phyloP scores from a whole-genome alignment of 73 alveolate genomes.

The Uronychia setigera region DNA sequence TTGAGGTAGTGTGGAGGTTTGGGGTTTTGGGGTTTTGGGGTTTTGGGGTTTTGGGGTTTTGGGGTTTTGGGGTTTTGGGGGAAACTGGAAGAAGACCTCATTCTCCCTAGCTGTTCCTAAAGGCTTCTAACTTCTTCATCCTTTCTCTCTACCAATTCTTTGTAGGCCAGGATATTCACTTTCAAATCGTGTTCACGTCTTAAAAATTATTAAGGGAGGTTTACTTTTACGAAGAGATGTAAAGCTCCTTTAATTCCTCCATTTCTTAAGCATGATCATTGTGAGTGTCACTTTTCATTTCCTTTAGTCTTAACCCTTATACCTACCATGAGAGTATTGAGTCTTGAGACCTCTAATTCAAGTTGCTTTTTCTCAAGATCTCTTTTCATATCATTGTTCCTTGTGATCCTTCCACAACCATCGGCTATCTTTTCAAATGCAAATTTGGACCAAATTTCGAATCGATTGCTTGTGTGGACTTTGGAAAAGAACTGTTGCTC shows the following conservation, averaged over 20 bases:
- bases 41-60: too few species aligned
- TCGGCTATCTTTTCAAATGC: constrained; percentile 45
- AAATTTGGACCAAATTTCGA: constrained; percentile 62
- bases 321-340: constrained; percentile 28
- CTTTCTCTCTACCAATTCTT: constrained; percentile 52
- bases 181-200: constrained; percentile 44
- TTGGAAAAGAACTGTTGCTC: constrained; percentile 28
- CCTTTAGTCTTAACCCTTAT: constrained; percentile 23
- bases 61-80: too few species aligned
- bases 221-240: constrained; percentile 10
- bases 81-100: constrained; percentile 22
- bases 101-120: constrained; percentile 43
- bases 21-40: too few species aligned
- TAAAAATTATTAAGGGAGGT: constrained; percentile 1
- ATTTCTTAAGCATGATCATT: background rate
- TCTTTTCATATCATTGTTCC: constrained; percentile 40
- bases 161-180: constrained; percentile 40
- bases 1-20: too few species aligned
- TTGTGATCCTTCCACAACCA: constrained; percentile 46
- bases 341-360: constrained; percentile 51
- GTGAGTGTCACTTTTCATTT: constrained; percentile 1
- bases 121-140: constrained; percentile 52
- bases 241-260: constrained; percentile 16
- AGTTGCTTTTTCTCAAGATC: constrained; percentile 48
- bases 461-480: constrained; percentile 23